These are phyloP conservation scores for Collybia mongolica DNA, from an alignment of 768 basidiomycete species.

Conservation along the genomic window DNA sequence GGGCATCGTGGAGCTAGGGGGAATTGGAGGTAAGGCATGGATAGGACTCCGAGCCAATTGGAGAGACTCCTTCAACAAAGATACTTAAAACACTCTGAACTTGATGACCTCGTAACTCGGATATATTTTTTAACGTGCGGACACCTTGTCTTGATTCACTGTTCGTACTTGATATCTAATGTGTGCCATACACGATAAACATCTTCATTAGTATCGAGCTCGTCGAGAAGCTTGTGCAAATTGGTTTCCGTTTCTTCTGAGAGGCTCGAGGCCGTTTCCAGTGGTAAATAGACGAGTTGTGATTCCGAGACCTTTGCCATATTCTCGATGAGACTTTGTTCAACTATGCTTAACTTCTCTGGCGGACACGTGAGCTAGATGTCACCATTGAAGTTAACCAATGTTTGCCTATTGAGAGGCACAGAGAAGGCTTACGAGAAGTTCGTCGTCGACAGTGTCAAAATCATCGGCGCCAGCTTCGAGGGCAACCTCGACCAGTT, in stretches of 20 bases:
- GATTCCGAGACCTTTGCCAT: constrained; percentile 36
- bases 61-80: no score
- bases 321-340: constrained; percentile 29
- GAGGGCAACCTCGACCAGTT: constrained; percentile 21
- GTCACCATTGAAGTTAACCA: not conserved
- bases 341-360: constrained; percentile 33
- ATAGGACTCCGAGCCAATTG: constrained; percentile 6
- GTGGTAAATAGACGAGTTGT: constrained; percentile 56
- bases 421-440: not conserved
- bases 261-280: constrained; percentile 32
- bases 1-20: constrained; percentile 9
- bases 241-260: constrained; percentile 37
- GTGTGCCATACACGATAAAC: constrained; percentile 49
- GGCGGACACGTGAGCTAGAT: constrained; percentile 47
- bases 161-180: not conserved
- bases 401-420: not conserved
- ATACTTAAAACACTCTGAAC: no score
- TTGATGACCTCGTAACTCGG: no score
- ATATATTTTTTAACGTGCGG: not conserved
- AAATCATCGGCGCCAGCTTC: constrained; percentile 19
- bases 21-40: constrained; percentile 9
- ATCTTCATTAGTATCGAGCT: constrained; percentile 58
- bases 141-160: not conserved
- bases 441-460: constrained; percentile 5
- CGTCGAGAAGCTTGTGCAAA: constrained; percentile 45